Evolutionary conservation across 2,329 filamentous ascomycete species (phyloP).

Genomic region (Ceratocystis cacaofunesta): DNA sequence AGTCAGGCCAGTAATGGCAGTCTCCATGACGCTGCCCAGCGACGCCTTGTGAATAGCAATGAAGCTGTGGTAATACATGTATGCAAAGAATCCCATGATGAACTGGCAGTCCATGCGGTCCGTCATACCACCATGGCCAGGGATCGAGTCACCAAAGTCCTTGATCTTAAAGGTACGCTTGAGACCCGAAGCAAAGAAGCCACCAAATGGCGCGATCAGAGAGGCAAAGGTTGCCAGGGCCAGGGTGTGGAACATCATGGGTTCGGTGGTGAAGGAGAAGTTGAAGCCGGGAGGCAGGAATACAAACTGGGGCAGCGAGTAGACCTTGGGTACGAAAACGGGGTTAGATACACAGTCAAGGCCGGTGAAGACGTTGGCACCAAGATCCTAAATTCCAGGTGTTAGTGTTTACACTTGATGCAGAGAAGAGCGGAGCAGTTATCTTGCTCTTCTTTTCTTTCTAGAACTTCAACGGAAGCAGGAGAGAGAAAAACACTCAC

Average conservation of each 20-base stretch:
- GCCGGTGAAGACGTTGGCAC: slow-evolving; percentile 82
- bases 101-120: slow-evolving; percentile 99
- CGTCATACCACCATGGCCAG: slow-evolving; percentile 93
- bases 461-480: background rate
- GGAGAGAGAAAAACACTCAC: slow-evolving; percentile 28
- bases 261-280: slow-evolving; percentile 58
- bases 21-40: slow-evolving; percentile 77
- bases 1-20: slow-evolving; percentile 75
- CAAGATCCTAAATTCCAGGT: slow-evolving; percentile 47
- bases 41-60: slow-evolving; percentile 77
- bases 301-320: slow-evolving; percentile 57
- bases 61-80: slow-evolving; percentile 97
- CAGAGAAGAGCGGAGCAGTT: too few species aligned
- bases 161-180: slow-evolving; percentile 99
- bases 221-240: slow-evolving; percentile 87
- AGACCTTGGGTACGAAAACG: slow-evolving; percentile 67
- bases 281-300: slow-evolving; percentile 46
- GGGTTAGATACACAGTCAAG: slow-evolving; percentile 84
- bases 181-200: slow-evolving; percentile 93
- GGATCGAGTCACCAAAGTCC: slow-evolving; percentile 97
- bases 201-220: slow-evolving; percentile 90
- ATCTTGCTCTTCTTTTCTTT: too few species aligned
- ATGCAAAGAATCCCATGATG: slow-evolving; percentile 98
- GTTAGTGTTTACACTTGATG: too few species aligned
- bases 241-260: slow-evolving; percentile 87